phyloP scores from a whole-genome alignment of 192 early-diverging fungal species.

The Chytriomyces confervae region DNA sequence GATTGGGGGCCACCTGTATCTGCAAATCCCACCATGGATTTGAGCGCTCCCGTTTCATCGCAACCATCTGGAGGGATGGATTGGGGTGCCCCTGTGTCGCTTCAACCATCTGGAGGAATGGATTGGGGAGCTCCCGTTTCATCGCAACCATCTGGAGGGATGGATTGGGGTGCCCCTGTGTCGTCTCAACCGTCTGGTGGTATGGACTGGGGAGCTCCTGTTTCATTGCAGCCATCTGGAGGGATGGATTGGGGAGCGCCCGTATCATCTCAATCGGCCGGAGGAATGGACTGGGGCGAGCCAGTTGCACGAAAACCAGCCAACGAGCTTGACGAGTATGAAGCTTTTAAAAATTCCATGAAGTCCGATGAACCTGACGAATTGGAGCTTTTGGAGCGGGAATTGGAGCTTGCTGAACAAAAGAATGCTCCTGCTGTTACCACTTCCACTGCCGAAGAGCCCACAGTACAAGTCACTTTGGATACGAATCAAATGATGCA shows the following conservation, averaged over 20 bases:
- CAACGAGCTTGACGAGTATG: slow-evolving; percentile 49
- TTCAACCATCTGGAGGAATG: slow-evolving; percentile 14
- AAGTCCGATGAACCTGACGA: slow-evolving; percentile 36
- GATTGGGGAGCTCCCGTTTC: slow-evolving; percentile 50
- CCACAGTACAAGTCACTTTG: background rate
- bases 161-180: slow-evolving; percentile 55
- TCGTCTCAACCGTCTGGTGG: slow-evolving; percentile 26
- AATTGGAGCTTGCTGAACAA: slow-evolving; percentile 26
- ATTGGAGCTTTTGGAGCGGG: slow-evolving; percentile 27
- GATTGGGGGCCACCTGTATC: slow-evolving; percentile 43
- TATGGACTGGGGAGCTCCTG: slow-evolving; percentile 55
- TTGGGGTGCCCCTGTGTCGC: slow-evolving; percentile 49
- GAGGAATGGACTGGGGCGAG: slow-evolving; percentile 36
- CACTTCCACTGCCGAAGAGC: background rate
- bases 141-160: slow-evolving; percentile 18
- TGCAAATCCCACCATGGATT: slow-evolving; percentile 35
- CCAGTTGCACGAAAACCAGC: slow-evolving; percentile 17
- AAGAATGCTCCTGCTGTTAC: slow-evolving; percentile 4
- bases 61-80: slow-evolving; percentile 29
- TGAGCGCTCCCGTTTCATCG: slow-evolving; percentile 45
- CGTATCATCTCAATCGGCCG: background rate
- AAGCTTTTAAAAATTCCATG: slow-evolving; percentile 49
- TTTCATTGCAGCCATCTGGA: slow-evolving; percentile 1
- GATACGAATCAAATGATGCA: background rate
- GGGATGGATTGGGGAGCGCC: slow-evolving; percentile 56